Conservation (phyloP, 148 eudicot genomes). For the Salicornia ramosissima region DNA sequence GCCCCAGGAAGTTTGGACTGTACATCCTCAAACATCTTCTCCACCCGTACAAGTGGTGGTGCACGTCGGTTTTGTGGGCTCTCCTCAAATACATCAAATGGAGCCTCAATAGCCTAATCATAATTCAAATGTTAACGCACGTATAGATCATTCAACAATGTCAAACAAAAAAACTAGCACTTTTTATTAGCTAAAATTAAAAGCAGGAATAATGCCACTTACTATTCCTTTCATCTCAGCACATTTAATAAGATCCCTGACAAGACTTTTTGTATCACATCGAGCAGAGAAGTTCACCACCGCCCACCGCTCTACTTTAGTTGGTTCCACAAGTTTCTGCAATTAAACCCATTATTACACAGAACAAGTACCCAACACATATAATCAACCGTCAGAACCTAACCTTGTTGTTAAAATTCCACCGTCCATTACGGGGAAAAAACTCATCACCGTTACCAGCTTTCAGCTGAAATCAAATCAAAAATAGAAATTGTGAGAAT, state of each 20-base stretch:
- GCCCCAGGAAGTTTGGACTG: conserved; percentile 82
- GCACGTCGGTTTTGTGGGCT: conserved; percentile 67
- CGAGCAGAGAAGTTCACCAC: conserved; percentile 87
- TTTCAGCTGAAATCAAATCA: conserved; percentile 48
- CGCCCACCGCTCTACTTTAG: conserved; percentile 70
- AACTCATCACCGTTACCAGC: conserved; percentile 81
- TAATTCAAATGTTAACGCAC: not conserved
- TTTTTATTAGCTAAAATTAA: not conserved
- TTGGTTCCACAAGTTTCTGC: conserved; percentile 70
- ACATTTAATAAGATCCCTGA: conserved; percentile 60
- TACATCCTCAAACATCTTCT: conserved; percentile 77
- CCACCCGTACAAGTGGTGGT: conserved; percentile 78
- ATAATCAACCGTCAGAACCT: not conserved
- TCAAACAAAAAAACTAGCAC: too few species aligned
- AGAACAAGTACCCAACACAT: not conserved
- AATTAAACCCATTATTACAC: conserved; percentile 4
- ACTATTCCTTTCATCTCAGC: conserved; percentile 78
- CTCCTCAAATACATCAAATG: conserved; percentile 80
- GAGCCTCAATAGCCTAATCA: conserved; percentile 51
- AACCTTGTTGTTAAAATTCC: conserved; percentile 96
- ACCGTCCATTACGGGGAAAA: conserved; percentile 79
- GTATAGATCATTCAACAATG: not conserved
- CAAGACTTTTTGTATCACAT: conserved; percentile 52
- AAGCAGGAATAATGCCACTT: conserved; percentile 23
- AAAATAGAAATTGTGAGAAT: not conserved